phyloP scores from a whole-genome alignment of 768 basidiomycete species.

The Gautieria morchelliformis region DNA sequence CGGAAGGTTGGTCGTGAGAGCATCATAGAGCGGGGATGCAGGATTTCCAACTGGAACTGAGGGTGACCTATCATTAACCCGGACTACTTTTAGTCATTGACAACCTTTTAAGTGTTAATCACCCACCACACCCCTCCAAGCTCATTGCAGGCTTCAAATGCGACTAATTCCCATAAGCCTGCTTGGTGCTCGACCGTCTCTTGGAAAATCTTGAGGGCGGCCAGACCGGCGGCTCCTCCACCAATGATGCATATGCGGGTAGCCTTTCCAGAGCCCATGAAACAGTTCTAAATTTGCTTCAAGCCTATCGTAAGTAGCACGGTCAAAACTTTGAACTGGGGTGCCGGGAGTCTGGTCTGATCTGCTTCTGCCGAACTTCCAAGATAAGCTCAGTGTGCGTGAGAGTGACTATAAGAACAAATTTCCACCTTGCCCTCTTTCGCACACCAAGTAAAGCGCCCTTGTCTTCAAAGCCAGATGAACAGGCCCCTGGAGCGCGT shows the following conservation, averaged over 20 bases:
- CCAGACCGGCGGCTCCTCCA: conserved; percentile 67
- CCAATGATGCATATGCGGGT: conserved; percentile 40
- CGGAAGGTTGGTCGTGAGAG: conserved; percentile 73
- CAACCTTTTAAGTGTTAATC: neutral
- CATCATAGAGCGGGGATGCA: conserved; percentile 65
- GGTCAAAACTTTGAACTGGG: no score
- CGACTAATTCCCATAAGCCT: conserved; percentile 53
- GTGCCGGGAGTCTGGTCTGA: no score
- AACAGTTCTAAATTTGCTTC: no score
- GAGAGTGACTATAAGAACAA: no score
- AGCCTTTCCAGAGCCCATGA: neutral
- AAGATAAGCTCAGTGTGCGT: no score
- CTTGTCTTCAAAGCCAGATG: no score
- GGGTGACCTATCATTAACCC: conserved; percentile 37
- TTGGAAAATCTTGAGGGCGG: conserved; percentile 52
- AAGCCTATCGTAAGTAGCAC: no score
- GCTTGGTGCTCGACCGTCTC: conserved; percentile 47
- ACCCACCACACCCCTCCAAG: conserved; percentile 74
- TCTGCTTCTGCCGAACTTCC: no score
- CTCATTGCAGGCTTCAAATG: conserved; percentile 54
- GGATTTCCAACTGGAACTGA: conserved; percentile 41
- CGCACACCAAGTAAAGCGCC: no score
- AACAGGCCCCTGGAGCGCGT: no score
- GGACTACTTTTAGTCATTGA: conserved; percentile 12
- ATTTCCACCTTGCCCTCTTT: no score